Conservation (phyloP, 2,329 filamentous ascomycete species). For the Talaromyces sp. region DNA sequence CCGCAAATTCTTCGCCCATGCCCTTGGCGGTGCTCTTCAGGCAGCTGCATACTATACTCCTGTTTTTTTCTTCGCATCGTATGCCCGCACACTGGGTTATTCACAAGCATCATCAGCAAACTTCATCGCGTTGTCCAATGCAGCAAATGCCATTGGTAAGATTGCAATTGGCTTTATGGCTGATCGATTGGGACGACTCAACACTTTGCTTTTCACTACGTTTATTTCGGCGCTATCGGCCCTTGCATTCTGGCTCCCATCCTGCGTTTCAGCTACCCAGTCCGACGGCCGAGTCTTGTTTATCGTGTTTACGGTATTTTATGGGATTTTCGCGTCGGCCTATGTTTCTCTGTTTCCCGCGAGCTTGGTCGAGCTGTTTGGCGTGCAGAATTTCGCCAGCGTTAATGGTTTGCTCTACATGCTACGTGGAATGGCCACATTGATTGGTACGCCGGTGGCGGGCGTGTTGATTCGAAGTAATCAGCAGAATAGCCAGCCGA, state of each 20-base stretch:
- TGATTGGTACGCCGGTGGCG: conserved; percentile 35
- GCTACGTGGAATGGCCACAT: conserved; percentile 32
- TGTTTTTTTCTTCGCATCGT: conserved; percentile 36
- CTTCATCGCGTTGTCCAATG: conserved; percentile 38
- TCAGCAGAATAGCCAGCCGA: conserved; percentile 5
- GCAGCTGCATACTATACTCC: conserved; percentile 37
- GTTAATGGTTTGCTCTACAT: conserved; percentile 39
- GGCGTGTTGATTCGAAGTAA: conserved; percentile 23
- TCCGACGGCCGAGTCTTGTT: conserved; percentile 18
- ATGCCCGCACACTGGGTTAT: conserved; percentile 36
- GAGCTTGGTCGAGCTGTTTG: conserved; percentile 36
- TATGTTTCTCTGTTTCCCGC: conserved; percentile 39
- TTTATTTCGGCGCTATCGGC: conserved; percentile 25
- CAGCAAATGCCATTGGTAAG: conserved; percentile 35
- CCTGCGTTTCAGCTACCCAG: conserved; percentile 12
- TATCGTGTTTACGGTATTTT: conserved; percentile 28
- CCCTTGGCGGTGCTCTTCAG: conserved; percentile 31
- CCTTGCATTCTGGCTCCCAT: conserved; percentile 22
- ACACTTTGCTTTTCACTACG: conserved; percentile 31
- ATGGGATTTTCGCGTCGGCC: conserved; percentile 34
- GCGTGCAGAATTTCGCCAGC: conserved; percentile 33
- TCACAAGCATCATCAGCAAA: conserved; percentile 31
- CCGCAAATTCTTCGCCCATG: conserved; percentile 33
- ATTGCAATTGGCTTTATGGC: conserved; percentile 35
- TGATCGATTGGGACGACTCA: conserved; percentile 35